Conservation (phyloP, 2,329 filamentous ascomycete genomes). For the Neopestalotiopsis sp. region DNA sequence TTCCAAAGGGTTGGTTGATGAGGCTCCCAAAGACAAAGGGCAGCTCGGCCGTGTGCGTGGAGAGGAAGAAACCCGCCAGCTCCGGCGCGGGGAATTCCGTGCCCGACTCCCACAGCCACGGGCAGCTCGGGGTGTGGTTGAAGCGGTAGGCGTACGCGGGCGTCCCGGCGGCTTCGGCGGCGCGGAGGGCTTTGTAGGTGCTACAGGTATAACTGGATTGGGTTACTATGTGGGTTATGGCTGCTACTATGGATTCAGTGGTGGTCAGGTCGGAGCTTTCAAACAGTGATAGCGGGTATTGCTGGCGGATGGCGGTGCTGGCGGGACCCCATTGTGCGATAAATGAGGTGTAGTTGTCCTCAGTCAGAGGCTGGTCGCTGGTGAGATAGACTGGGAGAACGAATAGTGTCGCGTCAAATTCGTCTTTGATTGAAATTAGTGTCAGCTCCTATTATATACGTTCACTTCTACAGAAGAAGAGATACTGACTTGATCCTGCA, state of each 20-base stretch:
- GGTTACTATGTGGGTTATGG: neutral
- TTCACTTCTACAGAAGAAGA: neutral
- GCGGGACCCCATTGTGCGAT: neutral
- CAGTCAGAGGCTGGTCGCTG: neutral
- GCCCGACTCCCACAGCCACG: neutral
- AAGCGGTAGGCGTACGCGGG: neutral
- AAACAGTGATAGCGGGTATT: neutral
- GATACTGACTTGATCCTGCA: neutral
- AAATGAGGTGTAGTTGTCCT: neutral
- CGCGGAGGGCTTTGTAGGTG: neutral
- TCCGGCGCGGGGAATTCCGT: neutral
- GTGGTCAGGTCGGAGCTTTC: neutral
- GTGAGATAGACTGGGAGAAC: neutral
- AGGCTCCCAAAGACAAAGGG: slow-evolving; percentile 2
- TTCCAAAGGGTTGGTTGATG: neutral
- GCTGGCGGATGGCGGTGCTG: neutral
- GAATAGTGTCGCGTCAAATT: neutral
- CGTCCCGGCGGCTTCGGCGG: neutral
- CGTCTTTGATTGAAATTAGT: neutral
- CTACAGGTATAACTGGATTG: neutral
- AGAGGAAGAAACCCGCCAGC: neutral
- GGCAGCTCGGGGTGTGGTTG: slow-evolving; percentile 3
- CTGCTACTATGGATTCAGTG: neutral
- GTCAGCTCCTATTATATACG: neutral
- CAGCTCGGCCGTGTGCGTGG: slow-evolving; percentile 1